Percentiles rank a stretch among this genome's conserved stretches.
These are phyloP conservation scores for Penicillium thymicola DNA, from an alignment of 2,329 filamentous ascomycete species.

Conservation along the genomic window DNA sequence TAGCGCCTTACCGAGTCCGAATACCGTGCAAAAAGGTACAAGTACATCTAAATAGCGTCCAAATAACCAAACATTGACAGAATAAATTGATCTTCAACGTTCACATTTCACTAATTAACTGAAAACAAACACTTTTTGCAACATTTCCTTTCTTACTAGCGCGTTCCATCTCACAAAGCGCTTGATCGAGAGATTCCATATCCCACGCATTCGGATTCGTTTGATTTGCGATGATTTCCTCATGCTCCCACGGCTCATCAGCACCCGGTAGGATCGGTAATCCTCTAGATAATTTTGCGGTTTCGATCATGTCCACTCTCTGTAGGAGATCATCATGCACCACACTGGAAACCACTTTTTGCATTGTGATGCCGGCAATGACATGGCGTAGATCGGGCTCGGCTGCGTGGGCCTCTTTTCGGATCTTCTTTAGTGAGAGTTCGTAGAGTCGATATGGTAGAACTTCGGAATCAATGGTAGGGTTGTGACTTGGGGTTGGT, in stretches of 20 bases:
- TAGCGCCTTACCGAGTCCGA: no score
- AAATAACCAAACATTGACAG: not conserved
- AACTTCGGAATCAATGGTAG: conserved; percentile 17
- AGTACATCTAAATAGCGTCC: not conserved
- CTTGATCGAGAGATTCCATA: conserved; percentile 15
- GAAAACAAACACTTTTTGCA: conserved; percentile 18
- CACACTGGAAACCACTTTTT: conserved; percentile 9
- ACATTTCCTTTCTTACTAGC: conserved; percentile 14
- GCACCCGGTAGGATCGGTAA: conserved; percentile 12
- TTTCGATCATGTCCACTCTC: conserved; percentile 14
- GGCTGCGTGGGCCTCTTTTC: conserved; percentile 19
- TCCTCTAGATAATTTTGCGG: not conserved
- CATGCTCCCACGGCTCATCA: conserved; percentile 12
- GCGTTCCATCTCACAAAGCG: conserved; percentile 15
- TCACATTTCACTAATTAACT: conserved; percentile 20
- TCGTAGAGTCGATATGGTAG: conserved; percentile 23
- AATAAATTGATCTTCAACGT: not conserved
- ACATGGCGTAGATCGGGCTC: conserved; percentile 22
- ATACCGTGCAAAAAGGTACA: no score
- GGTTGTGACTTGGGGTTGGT: not conserved
- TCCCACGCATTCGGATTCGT: conserved; percentile 6
- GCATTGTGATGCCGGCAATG: conserved; percentile 21
- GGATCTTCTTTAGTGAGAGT: conserved; percentile 22
- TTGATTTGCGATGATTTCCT: not conserved
- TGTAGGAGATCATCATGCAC: conserved; percentile 14